A percentile compares a stretch with the other conserved stretches of the same genome.
These are phyloP conservation scores for Quercus tomentella DNA, from an alignment of 331 rosid genomes.

Conservation along the genomic window DNA sequence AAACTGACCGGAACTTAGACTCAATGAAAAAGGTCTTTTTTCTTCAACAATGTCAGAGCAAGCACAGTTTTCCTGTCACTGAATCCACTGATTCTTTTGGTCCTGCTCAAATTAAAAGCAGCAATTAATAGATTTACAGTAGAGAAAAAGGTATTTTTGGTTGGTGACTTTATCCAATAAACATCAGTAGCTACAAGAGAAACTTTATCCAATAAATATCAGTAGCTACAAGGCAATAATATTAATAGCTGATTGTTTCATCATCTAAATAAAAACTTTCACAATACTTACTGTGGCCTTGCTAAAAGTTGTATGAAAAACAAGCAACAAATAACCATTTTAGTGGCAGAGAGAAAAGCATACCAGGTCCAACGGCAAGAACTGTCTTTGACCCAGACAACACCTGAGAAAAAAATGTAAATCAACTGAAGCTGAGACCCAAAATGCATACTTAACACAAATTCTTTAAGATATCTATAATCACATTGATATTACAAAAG, in stretches of 20 bases:
- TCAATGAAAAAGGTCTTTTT: neutral
- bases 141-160: neutral
- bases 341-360: constrained; percentile 15
- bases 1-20: neutral
- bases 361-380: constrained; percentile 96
- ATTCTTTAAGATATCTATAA: neutral
- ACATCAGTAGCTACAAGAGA: constrained; percentile 15
- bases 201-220: neutral
- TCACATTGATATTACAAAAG: neutral
- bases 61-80: constrained; percentile 64
- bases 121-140: neutral
- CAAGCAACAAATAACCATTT: constrained; percentile 10
- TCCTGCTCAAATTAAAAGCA: constrained; percentile 41
- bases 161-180: neutral
- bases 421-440: neutral
- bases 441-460: neutral
- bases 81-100: constrained; percentile 64
- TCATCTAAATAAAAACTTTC: constrained; percentile 5
- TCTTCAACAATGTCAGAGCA: constrained; percentile 46
- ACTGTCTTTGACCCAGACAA: constrained; percentile 78
- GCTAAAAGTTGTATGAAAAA: neutral
- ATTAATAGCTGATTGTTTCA: constrained; percentile 2
- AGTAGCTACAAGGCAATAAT: constrained; percentile 10
- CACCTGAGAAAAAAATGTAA: constrained; percentile 50
- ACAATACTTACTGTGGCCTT: neutral